Percentiles rank a stretch among this genome's conserved stretches.
Conservation (phyloP, 306 rosid species). For the Ochetophila trinervis region DNA sequence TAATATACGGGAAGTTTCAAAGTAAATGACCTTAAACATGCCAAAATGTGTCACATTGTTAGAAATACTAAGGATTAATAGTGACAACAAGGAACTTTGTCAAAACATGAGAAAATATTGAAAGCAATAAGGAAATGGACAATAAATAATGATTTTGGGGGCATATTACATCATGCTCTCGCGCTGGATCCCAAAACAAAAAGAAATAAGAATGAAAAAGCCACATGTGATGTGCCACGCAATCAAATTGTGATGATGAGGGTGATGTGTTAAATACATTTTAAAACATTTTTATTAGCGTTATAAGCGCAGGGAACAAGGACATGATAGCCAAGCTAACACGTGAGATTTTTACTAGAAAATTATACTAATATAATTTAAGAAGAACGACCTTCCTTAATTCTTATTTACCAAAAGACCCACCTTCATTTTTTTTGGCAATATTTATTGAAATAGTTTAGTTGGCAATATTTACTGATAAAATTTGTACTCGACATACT, state of each 20-base stretch:
- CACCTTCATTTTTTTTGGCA: too few relatives aligned
- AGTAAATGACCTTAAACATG: neutral
- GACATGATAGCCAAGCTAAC: constrained; percentile 42
- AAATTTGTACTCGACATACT: too few relatives aligned
- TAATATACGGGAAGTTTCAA: too few relatives aligned
- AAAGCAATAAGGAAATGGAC: neutral
- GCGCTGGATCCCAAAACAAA: constrained; percentile 30
- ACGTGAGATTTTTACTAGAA: constrained; percentile 32
- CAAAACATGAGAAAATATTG: neutral
- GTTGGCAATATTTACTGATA: too few relatives aligned
- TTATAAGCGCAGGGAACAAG: constrained; percentile 45
- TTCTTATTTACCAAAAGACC: too few relatives aligned
- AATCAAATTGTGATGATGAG: neutral
- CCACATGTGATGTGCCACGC: constrained; percentile 44
- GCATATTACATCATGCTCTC: constrained; percentile 22
- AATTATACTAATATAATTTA: neutral
- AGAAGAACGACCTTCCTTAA: neutral
- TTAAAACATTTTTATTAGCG: constrained; percentile 25
- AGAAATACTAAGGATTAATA: neutral
- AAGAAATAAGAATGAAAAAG: constrained; percentile 11
- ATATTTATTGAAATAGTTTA: too few relatives aligned
- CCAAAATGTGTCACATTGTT: neutral
- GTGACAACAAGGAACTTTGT: neutral
- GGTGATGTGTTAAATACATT: constrained; percentile 18
- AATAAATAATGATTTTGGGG: neutral